Evolutionary conservation across 2,329 filamentous ascomycete species (phyloP), one percentile per base, ranked within the genome.

Genomic region (Ceratocystis cubensis): DNA sequence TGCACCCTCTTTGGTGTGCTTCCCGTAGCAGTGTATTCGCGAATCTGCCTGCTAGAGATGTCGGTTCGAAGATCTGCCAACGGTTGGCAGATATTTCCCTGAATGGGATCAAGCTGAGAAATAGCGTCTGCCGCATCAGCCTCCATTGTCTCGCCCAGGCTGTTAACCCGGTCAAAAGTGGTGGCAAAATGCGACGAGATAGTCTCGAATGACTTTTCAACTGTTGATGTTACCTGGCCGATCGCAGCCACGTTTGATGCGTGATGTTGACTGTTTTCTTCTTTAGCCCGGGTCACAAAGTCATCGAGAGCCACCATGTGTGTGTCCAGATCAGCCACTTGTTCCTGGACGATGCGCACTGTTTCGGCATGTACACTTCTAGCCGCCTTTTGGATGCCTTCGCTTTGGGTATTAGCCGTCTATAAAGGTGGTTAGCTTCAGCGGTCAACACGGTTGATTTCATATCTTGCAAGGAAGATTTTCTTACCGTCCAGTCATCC

Each of bases 241-340:
- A 96, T 78, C 0, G 86, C 88, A n/a, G 79, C 74, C 1, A 81
- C 75, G 70, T 95, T 89, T 30, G 82, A 81, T 30, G 85, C 80
- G 73, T 94, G 87, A 73, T 96, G 91, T 20, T 80, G 79, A 37
- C 87, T 84, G 74, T 96, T 97, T 72, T 95, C 88, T 1, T 83
- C 84, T 68, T 87, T 85, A 63, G 95, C 91, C 41, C 89, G 86
- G 41, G 87, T 82, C 48, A 97, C 91, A 71, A 96, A 96, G 70
- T 93, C 89, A 72, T 97, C 93, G 6, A 99, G 82, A 1, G 90
- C 89, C 66, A 86, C 84, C 83, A 99, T 92, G 75, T 97, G 91
- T n/a, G 81, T 82, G 69, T 89, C 87, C 73, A 99, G 88, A 70
- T 96, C 89, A 66, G 84, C 82, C 77, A 95, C 89, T 76, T 99